Evolutionary conservation across 2,329 filamentous ascomycete genomes (phyloP), one percentile per base, ranked within the genome.

Genomic region (Mariannaea sp.): DNA sequence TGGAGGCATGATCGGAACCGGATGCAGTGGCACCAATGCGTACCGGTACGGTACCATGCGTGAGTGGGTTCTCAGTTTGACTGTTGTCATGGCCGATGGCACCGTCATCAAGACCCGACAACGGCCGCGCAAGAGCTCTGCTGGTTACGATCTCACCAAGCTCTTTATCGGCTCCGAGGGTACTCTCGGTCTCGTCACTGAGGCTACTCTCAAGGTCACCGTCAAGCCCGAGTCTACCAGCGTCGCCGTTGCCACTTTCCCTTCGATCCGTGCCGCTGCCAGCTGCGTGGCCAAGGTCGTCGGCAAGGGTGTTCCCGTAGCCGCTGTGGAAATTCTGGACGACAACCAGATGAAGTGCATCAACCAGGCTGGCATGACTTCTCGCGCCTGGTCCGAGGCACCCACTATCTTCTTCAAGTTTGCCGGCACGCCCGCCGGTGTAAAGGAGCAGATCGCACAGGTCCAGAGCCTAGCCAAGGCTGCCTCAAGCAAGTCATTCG

Each of bases 31-130:
- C 54, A 96, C 92, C 12, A 96, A 96, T 70, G 87, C 92, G 13
- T 96, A 95, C 75, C 82, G 92, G 53, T 96, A 96, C 71, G 92
- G 92, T 57, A 96, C 92, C 2, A 96, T 96, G 91, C 86, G 90
- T 58, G 92, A 96, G 69, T 96, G 92, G 92, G 92, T 96, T 10
- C 75, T 96, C 17, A 88, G 84, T 48, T 74, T 96, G 61, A 96
- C 92, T 0, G 90, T 96, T 4, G 92, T 96, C 9, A 80, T 96
- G 65, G 92, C 92, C 14, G 92, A 96, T 71, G 92, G 92, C 43
- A 96, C 92, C 1, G 74, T 96, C 45, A 87, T 97, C 74, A 93
- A 92, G 78, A 97, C 92, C 9, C 82, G 89, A 58, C 91, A 95
- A 72, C 83, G 92, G 42, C 91, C 92, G 9, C 83, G 92, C 61